Evolutionary conservation across 495 filamentous ascomycete genomes (phyloP).

Genomic region (Annulohypoxylon stygium): DNA sequence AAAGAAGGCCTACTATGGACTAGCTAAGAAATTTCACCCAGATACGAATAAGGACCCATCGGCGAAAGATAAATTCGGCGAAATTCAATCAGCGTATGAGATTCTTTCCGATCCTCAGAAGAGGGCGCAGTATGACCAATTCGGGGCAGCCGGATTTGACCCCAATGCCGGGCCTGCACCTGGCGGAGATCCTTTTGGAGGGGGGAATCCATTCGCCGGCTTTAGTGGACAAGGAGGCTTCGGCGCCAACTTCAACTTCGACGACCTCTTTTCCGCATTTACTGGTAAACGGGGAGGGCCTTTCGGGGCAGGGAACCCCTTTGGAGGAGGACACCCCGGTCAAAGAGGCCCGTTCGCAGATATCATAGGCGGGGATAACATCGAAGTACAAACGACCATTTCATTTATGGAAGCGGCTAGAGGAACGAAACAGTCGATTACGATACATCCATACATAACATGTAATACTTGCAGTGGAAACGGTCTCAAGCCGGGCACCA

Average conservation of each 20-base stretch:
- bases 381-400: slow-evolving; percentile 91
- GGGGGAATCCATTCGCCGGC: slow-evolving; percentile 73
- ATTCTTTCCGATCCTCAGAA: slow-evolving; percentile 91
- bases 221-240: slow-evolving; percentile 74
- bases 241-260: slow-evolving; percentile 87
- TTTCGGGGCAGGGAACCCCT: slow-evolving; percentile 64
- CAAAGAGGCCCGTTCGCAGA: slow-evolving; percentile 73
- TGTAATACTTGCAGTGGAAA: slow-evolving; percentile 86
- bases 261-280: slow-evolving; percentile 94
- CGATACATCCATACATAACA: slow-evolving; percentile 78
- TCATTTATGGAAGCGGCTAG: slow-evolving; percentile 97
- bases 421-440: slow-evolving; percentile 82
- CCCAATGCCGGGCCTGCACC: slow-evolving; percentile 78
- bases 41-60: slow-evolving; percentile 95
- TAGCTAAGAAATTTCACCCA: slow-evolving; percentile 98
- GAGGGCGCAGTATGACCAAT: slow-evolving; percentile 89
- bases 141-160: slow-evolving; percentile 90
- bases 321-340: slow-evolving; percentile 66
- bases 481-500: slow-evolving; percentile 85
- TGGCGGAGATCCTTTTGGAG: slow-evolving; percentile 66
- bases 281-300: slow-evolving; percentile 71
- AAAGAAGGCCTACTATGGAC: slow-evolving; percentile 97
- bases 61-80: slow-evolving; percentile 93
- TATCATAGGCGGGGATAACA: slow-evolving; percentile 88
- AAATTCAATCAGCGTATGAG: slow-evolving; percentile 93